Evolutionary conservation across 2,329 filamentous ascomycete genomes (phyloP), one percentile per base, ranked within the genome.

Genomic region (Mycosphaerella sp.): DNA sequence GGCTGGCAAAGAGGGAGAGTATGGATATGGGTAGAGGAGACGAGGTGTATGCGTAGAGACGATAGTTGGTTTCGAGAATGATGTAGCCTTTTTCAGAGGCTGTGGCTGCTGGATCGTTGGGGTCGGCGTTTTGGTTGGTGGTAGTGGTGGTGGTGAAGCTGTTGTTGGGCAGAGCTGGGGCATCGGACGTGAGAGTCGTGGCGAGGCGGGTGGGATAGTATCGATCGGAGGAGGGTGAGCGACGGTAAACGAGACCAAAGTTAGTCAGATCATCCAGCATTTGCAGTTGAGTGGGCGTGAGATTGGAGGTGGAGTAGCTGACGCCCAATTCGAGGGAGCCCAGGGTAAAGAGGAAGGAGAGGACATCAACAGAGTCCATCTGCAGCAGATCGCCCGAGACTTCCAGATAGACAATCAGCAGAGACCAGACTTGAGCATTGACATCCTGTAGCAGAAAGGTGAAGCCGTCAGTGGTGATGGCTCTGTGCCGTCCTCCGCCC

Each of bases 11-110:
- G 59, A 98, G 85, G 39, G 86, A 85, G 44, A 98, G 84, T 56
- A 98, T 89, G 51, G 90, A 89, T 60, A 97, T 98, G 71, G 96
- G 92, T 0, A 98, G 82, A 0, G 91, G 89, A 0, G 90, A 95
- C 34, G 87, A 86, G 6, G 95, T 97, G 75, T 98, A 98, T 32
- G 93, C 93, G 74, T 98, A 98, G 62, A 98, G 76, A 26, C 93
- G 87, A 75, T 96, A 97, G 74, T 98, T 98, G 7, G 93, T 98
- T 75, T 98, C 93, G 62, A 98, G 82, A 65, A 98, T 91, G 67
- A 98, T 89, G 74, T 89, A 93, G 59, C 91, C 91, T 65, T 84
- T 84, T 47, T 79, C 75, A 49, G 71, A 66, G 1, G 71, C 64
- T 23, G 71, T 72, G 60, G 62, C 62, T 45, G 53, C 66, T 36